Percentiles rank a stretch among this genome's conserved stretches.
Evolutionary conservation across 2,329 filamentous ascomycete genomes (phyloP).

Genomic region (Venturia pyrina): DNA sequence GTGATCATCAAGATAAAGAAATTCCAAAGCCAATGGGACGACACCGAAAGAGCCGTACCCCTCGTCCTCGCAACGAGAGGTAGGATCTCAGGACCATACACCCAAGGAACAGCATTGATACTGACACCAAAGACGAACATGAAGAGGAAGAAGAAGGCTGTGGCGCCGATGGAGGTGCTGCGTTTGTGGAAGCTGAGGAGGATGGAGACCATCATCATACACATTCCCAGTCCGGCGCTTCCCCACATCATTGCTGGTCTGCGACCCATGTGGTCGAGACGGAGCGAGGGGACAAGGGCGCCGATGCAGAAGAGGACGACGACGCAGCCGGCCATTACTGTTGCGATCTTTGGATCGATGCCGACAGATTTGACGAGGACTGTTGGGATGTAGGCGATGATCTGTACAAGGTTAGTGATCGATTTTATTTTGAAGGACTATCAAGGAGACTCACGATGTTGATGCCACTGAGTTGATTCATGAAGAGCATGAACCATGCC

Average conservation of each 20-base stretch:
- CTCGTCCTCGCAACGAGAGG: slow-evolving; percentile 38
- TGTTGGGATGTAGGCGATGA: slow-evolving; percentile 25
- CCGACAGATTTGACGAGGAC: slow-evolving; percentile 28
- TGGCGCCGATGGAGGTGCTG: background rate
- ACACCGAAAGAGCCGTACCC: slow-evolving; percentile 37
- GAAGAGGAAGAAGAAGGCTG: slow-evolving; percentile 45
- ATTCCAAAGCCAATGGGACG: slow-evolving; percentile 39
- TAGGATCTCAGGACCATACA: slow-evolving; percentile 32
- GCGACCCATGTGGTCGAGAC: slow-evolving; percentile 30
- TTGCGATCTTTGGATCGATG: slow-evolving; percentile 20
- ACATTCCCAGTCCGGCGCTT: slow-evolving; percentile 23
- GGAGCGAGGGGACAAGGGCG: slow-evolving; percentile 25
- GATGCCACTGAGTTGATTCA: slow-evolving; percentile 40
- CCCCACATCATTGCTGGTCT: slow-evolving; percentile 37
- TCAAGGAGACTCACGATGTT: slow-evolving; percentile 26
- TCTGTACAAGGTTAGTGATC: background rate
- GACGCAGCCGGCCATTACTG: slow-evolving; percentile 29
- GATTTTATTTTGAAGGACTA: background rate
- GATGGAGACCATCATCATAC: slow-evolving; percentile 30
- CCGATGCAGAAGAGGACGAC: slow-evolving; percentile 32
- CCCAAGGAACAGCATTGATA: slow-evolving; percentile 19
- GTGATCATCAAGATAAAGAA: slow-evolving; percentile 22
- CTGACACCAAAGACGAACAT: slow-evolving; percentile 51
- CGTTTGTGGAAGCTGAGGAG: background rate
- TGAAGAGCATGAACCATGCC: slow-evolving; percentile 38